Evolutionary conservation across 2,329 filamentous ascomycete genomes (phyloP), one percentile per base, ranked within the genome.

Genomic region (Aspergillus sp.): DNA sequence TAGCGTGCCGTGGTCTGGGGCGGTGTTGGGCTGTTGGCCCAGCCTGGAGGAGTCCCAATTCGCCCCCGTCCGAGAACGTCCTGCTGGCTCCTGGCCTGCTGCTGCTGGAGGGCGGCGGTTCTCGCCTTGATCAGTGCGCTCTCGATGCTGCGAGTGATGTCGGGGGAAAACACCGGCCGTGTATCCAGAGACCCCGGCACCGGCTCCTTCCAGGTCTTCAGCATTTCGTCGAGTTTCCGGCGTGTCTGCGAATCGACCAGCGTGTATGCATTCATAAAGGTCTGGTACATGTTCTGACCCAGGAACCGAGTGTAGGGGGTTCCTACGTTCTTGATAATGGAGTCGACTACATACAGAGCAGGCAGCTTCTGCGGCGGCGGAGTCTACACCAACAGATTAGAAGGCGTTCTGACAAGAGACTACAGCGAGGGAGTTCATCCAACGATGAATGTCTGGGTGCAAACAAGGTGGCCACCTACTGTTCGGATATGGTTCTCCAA

Each of bases 241-340:
- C 94, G 85, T 19, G 92, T 91, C 54, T 82, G 81, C 57, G 83
- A 82, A 64, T 96, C 91, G 57, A 97, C 92, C 54, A 95, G 83
- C 3, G 88, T 89, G 69, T 97, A 99, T 35, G 94, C 89, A 65
- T 95, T 90, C 91, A 97, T 96, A 69, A 96, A 99, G 4, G 90
- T 97, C 62, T 87, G 84, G 73, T 93, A 97, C 36, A 99, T 83
- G 66, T 93, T 93, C 38, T 90, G 87, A 48, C 92, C 90, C 59
- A 99, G 88, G 71, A 96, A 97, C 11, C 97, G 81, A 0, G 93
- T 97, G 73, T 99, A 99, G 7, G 94, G 94, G 1, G 93, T 96
- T 55, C 94, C 94, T 56, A 99, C 91, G 77, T 99, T 97, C 75
- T 99, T 99, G 68, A 95, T 92, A 56, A 99, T 93, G 14, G 93